phyloP scores from a whole-genome alignment of 2,329 filamentous ascomycete species.

The Plenodomus biglobosus region DNA sequence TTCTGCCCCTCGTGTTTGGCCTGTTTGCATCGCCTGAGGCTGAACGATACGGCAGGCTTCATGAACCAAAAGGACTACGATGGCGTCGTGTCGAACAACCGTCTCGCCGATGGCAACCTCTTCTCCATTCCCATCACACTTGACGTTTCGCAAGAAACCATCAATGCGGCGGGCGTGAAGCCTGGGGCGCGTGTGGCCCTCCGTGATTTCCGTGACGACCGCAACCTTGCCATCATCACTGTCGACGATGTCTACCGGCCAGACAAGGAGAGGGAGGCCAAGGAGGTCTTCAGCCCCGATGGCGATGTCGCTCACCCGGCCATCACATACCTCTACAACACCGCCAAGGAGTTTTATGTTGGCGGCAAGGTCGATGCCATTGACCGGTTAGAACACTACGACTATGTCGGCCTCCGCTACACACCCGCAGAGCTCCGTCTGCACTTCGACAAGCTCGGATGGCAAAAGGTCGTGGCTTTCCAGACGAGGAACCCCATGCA shows the following conservation, averaged over 20 bases:
- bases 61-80: constrained; percentile 98
- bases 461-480: constrained; percentile 97
- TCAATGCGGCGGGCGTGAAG: constrained; percentile 75
- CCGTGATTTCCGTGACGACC: constrained; percentile 93
- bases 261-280: constrained; percentile 93
- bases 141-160: constrained; percentile 74
- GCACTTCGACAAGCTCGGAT: constrained; percentile 99
- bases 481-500: constrained; percentile 99
- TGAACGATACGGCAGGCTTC: constrained; percentile 65
- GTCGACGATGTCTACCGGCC: constrained; percentile 94
- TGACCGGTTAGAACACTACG: constrained; percentile 95
- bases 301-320: constrained; percentile 90
- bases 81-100: constrained; percentile 84
- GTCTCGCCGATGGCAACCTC: constrained; percentile 83
- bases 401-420: constrained; percentile 96
- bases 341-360: constrained; percentile 84
- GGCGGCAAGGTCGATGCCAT: constrained; percentile 96
- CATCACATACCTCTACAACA: constrained; percentile 82
- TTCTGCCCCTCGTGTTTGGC: constrained; percentile 32
- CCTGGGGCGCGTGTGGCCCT: constrained; percentile 80
- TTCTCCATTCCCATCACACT: constrained; percentile 98
- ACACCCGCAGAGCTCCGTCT: constrained; percentile 88
- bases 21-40: constrained; percentile 17
- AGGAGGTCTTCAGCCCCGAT: constrained; percentile 91
- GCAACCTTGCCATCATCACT: constrained; percentile 92